Conservation (phyloP, 768 basidiomycete genomes). For the Russula compacta region DNA sequence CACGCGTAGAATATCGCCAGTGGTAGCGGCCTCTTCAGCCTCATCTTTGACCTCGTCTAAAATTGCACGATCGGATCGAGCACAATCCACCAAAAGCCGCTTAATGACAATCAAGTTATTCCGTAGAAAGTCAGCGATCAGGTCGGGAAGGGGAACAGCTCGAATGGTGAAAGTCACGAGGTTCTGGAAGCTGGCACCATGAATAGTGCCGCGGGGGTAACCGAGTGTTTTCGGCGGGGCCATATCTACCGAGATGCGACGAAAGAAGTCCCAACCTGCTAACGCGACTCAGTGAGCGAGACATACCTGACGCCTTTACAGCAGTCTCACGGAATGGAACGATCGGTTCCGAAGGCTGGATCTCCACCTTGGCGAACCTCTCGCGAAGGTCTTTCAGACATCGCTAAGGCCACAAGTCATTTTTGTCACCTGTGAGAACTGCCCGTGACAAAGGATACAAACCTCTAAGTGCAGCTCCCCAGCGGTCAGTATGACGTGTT, state of each 20-base stretch:
- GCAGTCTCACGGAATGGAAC: constrained; percentile 98
- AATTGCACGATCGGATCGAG: constrained; percentile 28
- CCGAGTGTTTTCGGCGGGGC: constrained; percentile 65
- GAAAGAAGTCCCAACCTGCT: background rate
- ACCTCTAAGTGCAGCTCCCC: constrained; percentile 96
- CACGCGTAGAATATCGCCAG: constrained; percentile 51
- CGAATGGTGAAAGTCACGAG: constrained; percentile 77
- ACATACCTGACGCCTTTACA: constrained; percentile 61
- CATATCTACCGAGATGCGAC: constrained; percentile 55
- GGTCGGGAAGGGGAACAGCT: constrained; percentile 68
- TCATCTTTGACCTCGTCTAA: constrained; percentile 27
- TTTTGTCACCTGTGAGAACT: background rate
- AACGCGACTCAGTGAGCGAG: background rate
- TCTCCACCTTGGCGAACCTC: constrained; percentile 86
- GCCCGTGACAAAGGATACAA: constrained; percentile 11
- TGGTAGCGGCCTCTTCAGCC: constrained; percentile 34
- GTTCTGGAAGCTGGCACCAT: constrained; percentile 55
- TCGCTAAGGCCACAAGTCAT: constrained; percentile 40
- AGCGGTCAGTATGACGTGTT: constrained; percentile 93
- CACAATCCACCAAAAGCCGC: constrained; percentile 41
- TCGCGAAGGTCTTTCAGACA: constrained; percentile 95
- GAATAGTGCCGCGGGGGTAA: constrained; percentile 68
- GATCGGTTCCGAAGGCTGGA: constrained; percentile 90
- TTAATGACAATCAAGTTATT: constrained; percentile 60
- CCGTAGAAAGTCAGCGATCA: constrained; percentile 66